Conservation (phyloP, 306 rosid genomes). For the Lablab purpureus region DNA sequence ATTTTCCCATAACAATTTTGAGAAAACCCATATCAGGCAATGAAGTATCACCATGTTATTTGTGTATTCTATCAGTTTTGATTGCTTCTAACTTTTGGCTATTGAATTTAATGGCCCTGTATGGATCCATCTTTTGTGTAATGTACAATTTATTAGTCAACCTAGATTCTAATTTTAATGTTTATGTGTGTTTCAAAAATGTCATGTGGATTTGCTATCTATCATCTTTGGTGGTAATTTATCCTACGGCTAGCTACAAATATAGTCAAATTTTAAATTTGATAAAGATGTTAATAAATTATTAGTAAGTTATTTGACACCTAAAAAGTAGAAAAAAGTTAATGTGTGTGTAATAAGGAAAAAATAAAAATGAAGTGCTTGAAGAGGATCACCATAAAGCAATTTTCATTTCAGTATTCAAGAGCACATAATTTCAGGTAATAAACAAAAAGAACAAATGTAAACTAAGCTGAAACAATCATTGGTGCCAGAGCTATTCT, state of each 20-base stretch:
- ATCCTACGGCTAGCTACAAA: no score
- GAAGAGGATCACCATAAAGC: background rate
- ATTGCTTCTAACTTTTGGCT: background rate
- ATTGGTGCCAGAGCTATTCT: background rate
- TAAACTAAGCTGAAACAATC: background rate
- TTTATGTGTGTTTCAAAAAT: background rate
- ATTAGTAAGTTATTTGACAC: background rate
- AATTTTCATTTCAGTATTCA: background rate
- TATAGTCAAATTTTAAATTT: background rate
- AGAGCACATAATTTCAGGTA: background rate
- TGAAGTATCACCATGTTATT: slow-evolving; percentile 16
- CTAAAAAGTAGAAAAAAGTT: no score
- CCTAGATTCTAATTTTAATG: background rate
- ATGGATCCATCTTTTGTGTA: background rate
- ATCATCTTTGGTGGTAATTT: background rate
- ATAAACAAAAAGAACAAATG: background rate
- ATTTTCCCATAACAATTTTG: background rate
- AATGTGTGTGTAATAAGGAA: no score
- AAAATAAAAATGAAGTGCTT: no score
- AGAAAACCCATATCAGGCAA: background rate
- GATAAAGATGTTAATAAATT: background rate
- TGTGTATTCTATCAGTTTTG: slow-evolving; percentile 15
- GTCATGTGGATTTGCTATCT: no score
- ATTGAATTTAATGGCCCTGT: background rate
- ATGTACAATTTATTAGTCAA: background rate